Evolutionary conservation across 2,329 filamentous ascomycete genomes (phyloP).

Genomic region (Hypoxylon sp.): DNA sequence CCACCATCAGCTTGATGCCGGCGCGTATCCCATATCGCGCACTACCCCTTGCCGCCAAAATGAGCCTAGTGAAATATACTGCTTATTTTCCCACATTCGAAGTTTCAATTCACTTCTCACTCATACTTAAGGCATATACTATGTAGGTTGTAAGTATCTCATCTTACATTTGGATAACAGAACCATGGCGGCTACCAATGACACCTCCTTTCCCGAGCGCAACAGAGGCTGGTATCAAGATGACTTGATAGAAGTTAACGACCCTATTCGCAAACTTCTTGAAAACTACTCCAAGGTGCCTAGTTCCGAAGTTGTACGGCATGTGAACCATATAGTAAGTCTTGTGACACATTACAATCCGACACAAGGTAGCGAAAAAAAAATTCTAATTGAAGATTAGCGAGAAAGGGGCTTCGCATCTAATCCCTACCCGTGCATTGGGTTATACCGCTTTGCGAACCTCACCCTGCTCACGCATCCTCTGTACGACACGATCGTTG

Average conservation of each 20-base stretch:
- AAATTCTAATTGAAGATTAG: conserved; percentile 23
- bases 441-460: conserved; percentile 42
- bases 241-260: conserved; percentile 43
- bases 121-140: not conserved
- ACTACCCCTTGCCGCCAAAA: too few species aligned
- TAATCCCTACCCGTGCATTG: conserved; percentile 46
- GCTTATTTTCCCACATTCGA: not conserved
- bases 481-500: conserved; percentile 36
- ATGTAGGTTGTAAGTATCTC: too few species aligned
- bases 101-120: not conserved
- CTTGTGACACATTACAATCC: not conserved
- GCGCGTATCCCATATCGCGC: too few species aligned
- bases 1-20: too few species aligned
- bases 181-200: conserved; percentile 42
- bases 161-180: not conserved
- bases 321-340: conserved; percentile 46
- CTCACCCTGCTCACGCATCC: conserved; percentile 41
- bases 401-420: conserved; percentile 40
- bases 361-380: not conserved
- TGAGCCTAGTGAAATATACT: not conserved
- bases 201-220: conserved; percentile 32
- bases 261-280: conserved; percentile 42
- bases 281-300: conserved; percentile 45
- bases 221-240: conserved; percentile 43
- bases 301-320: conserved; percentile 36